These are phyloP conservation scores for Penicillium paneum DNA, from an alignment of 2,329 filamentous ascomycete genomes.

Conservation along the genomic window DNA sequence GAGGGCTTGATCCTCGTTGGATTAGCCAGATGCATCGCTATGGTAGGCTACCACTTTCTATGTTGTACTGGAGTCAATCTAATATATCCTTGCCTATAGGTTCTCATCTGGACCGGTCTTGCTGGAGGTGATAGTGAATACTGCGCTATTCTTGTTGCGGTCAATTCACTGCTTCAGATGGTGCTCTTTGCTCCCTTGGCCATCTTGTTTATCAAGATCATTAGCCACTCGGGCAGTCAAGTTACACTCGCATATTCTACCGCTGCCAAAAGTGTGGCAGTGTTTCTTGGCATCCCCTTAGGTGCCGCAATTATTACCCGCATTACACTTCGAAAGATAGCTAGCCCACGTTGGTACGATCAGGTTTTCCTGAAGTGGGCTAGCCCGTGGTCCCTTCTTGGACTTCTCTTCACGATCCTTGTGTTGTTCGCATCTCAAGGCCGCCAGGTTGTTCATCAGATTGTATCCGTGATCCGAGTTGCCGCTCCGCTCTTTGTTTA, in stretches of 20 bases:
- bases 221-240: conserved; percentile 49
- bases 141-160: conserved; percentile 73
- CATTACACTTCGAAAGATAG: conserved; percentile 56
- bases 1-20: conserved; percentile 78
- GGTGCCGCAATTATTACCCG: conserved; percentile 76
- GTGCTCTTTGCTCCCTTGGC: conserved; percentile 68
- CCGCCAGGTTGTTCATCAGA: conserved; percentile 71
- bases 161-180: conserved; percentile 74
- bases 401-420: conserved; percentile 80
- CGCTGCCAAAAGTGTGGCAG: conserved; percentile 75
- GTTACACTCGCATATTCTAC: conserved; percentile 57
- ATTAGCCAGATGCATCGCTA: conserved; percentile 80
- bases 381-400: conserved; percentile 73
- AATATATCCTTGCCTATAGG: conserved; percentile 30
- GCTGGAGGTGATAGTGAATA: conserved; percentile 77
- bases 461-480: conserved; percentile 77
- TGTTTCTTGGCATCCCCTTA: conserved; percentile 81
- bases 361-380: conserved; percentile 65
- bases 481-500: conserved; percentile 79
- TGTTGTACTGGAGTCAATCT: background rate
- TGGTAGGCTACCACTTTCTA: conserved; percentile 53
- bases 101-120: conserved; percentile 73
- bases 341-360: conserved; percentile 60
- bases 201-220: conserved; percentile 67
- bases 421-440: conserved; percentile 84